Conservation (phyloP, 139 green algal species). For the Chlorella sp. region DNA sequence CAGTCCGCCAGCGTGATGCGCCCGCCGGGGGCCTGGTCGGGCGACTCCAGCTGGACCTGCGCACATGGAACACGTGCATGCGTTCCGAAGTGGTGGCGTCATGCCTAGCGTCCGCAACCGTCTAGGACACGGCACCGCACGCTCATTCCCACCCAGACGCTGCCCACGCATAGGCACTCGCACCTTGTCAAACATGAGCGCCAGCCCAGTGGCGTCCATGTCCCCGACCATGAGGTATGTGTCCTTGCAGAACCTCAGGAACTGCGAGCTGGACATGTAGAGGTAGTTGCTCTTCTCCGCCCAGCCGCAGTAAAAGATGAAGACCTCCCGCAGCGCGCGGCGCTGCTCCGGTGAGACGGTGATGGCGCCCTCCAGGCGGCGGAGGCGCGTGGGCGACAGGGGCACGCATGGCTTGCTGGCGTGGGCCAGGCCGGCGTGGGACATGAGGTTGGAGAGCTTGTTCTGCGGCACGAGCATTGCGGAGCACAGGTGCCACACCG, state of each 20-base stretch:
- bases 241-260: slow-evolving; percentile 32
- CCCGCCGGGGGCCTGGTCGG: slow-evolving; percentile 1
- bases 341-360: neutral
- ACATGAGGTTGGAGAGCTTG: slow-evolving; percentile 2
- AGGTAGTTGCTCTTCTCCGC: slow-evolving; percentile 30
- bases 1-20: slow-evolving; percentile 7
- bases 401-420: neutral
- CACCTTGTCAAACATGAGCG: slow-evolving; percentile 27
- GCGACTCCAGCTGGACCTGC: slow-evolving; percentile 7
- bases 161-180: no score
- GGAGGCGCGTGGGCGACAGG: neutral
- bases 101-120: no score
- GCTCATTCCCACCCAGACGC: no score
- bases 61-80: neutral
- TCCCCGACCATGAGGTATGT: slow-evolving; percentile 20
- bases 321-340: slow-evolving; percentile 31
- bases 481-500: no score
- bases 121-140: no score
- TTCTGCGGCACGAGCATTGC: neutral
- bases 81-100: no score
- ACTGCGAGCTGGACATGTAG: slow-evolving; percentile 29
- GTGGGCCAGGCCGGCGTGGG: slow-evolving; percentile 8
- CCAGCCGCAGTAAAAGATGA: slow-evolving; percentile 34
- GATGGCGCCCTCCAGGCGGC: neutral
- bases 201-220: slow-evolving; percentile 14